Evolutionary conservation across 2,329 filamentous ascomycete genomes (phyloP), one percentile per base, ranked within the genome.

Genomic region (Ophiostoma piceae): DNA sequence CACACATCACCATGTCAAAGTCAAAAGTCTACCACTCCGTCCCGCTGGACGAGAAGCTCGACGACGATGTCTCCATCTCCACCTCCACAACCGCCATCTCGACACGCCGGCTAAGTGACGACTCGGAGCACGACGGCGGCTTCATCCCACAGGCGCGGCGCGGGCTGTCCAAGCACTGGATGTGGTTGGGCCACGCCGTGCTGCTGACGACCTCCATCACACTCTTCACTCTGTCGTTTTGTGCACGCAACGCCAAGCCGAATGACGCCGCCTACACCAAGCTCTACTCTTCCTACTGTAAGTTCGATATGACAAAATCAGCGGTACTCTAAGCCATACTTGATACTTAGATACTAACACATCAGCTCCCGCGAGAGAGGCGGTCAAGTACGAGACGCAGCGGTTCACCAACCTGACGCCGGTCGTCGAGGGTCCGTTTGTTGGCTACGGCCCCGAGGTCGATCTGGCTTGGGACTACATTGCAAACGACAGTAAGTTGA

Each of bases 391-490:
- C 74, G 78, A 85, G 72, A 82, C 78, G 3, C 77, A 82, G 9
- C 81, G 83, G 64, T 86, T 83, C 74, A 67, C 67, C 35, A 83
- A 85, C 68, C 74, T 83, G 11, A 81, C 80, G 16, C 80, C 82
- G 0, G 76, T 81, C n/a, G 78, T 81, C 65, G 79, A 82, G 66
- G 82, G 83, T 0, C 80, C 80, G 2, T 88, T 84, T 73, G 82
- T 87, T 54, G 86, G 86, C 9, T 83, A 80, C 54, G 84, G 85
- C 0, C 80, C 82, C 1, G 82, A 85, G 14, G 86, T 88, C 2
- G 86, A 88, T 70, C 79, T 81, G 68, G 84, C 83, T 6, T 88
- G 86, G 86, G 80, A 85, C 67, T 81, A 82, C 22, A 81, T 87
- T 54, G 84, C 83, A 12, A 83, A 83, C 72, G 79, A 80, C 71